phyloP scores from a whole-genome alignment of 441 rosid genomes.

The Hura crepitans region DNA sequence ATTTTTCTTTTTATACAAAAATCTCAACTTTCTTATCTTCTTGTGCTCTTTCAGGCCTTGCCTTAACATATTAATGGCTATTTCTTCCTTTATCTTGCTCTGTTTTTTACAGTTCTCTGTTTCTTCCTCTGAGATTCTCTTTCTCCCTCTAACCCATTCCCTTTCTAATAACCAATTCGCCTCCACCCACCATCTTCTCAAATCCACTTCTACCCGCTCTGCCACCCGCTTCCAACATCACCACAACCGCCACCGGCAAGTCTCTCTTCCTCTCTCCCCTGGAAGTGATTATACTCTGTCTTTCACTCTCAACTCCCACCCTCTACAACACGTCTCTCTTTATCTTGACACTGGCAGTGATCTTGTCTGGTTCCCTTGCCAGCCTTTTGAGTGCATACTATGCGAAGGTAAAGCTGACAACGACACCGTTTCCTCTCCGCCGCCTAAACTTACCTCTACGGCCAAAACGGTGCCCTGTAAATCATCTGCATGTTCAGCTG shows the following conservation, averaged over 20 bases:
- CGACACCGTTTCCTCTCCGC: conserved; percentile 27
- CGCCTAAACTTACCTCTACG: conserved; percentile 37
- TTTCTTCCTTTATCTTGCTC: conserved; percentile 29
- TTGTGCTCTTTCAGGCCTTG: neutral
- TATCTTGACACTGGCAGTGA: conserved; percentile 94
- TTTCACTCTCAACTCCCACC: conserved; percentile 42
- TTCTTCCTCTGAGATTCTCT: conserved; percentile 37
- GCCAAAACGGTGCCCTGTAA: conserved; percentile 48
- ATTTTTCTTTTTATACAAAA: neutral
- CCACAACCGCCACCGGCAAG: conserved; percentile 34
- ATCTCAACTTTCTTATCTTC: neutral
- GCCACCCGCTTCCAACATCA: conserved; percentile 59
- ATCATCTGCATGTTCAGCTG: conserved; percentile 73
- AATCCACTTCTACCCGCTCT: conserved; percentile 61
- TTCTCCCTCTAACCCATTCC: conserved; percentile 61
- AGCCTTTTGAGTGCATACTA: conserved; percentile 79
- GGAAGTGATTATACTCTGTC: conserved; percentile 85
- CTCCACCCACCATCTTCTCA: conserved; percentile 73
- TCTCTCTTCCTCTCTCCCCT: conserved; percentile 72
- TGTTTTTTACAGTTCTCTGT: conserved; percentile 23
- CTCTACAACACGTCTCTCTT: conserved; percentile 55
- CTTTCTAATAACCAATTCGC: conserved; percentile 51
- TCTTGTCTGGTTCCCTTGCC: conserved; percentile 94
- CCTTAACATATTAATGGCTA: conserved; percentile 28
- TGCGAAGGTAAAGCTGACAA: conserved; percentile 60